phyloP scores from a whole-genome alignment of 805 yeast genomes.

The Lipomyces yamanashiensis region DNA sequence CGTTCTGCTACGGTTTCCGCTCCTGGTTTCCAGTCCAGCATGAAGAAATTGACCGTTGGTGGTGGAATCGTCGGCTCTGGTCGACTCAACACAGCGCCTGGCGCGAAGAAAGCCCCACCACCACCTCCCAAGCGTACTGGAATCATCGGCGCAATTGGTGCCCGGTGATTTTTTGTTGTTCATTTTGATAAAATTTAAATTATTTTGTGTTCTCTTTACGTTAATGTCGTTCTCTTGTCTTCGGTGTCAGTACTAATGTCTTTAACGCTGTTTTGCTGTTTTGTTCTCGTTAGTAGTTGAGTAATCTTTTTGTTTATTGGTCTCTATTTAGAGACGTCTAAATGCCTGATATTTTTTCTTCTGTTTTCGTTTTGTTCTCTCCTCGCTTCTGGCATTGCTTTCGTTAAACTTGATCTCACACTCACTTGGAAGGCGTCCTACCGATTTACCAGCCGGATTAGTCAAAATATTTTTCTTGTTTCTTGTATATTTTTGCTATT shows the following conservation, averaged over 20 bases:
- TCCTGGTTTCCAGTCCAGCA: slow-evolving; percentile 33
- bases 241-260: too few species aligned
- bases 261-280: not conserved
- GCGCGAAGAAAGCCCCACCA: slow-evolving; percentile 33
- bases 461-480: slow-evolving; percentile 1
- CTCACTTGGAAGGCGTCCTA: slow-evolving; percentile 1
- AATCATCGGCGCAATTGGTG: slow-evolving; percentile 30
- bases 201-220: not conserved
- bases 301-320: not conserved
- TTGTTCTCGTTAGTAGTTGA: not conserved
- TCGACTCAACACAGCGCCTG: slow-evolving; percentile 17
- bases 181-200: not conserved
- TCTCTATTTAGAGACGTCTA: not conserved
- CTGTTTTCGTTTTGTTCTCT: not conserved
- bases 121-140: slow-evolving; percentile 37
- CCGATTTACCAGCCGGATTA: slow-evolving; percentile 1
- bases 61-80: slow-evolving; percentile 27
- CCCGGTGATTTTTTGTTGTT: slow-evolving; percentile 18
- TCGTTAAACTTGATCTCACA: not conserved
- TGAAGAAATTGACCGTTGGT: slow-evolving; percentile 25
- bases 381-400: slow-evolving; percentile 4
- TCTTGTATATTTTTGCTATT: not conserved
- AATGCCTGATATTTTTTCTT: not conserved
- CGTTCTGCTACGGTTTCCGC: slow-evolving; percentile 17
- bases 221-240: not conserved